A percentile compares a stretch with the other conserved stretches of the same genome.
Evolutionary conservation across 2,329 filamentous ascomycete genomes (phyloP).

Genomic region (Exserohilum turcica): DNA sequence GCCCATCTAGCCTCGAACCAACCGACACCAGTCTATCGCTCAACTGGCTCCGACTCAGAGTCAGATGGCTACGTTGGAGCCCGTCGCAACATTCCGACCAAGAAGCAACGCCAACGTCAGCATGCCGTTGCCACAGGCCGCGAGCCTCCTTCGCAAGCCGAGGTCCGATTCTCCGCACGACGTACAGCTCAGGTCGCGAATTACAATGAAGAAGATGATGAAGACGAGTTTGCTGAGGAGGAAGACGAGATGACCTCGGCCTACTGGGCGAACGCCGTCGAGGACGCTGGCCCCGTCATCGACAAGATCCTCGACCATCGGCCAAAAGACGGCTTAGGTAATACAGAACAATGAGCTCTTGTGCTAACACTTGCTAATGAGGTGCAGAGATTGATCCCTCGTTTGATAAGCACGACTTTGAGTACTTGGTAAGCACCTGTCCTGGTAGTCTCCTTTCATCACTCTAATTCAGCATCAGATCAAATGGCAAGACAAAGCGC

Average conservation of each 20-base stretch:
- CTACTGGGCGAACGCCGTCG: constrained; percentile 71
- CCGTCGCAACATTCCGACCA: constrained; percentile 67
- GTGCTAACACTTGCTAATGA: constrained; percentile 23
- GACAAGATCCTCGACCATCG: constrained; percentile 90
- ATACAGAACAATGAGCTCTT: constrained; percentile 7
- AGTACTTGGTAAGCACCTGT: constrained; percentile 64
- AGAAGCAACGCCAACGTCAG: constrained; percentile 76
- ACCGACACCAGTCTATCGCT: constrained; percentile 55
- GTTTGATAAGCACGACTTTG: constrained; percentile 73
- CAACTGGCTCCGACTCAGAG: constrained; percentile 67
- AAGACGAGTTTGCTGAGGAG: constrained; percentile 61
- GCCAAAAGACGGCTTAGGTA: constrained; percentile 66
- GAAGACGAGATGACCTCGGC: constrained; percentile 69
- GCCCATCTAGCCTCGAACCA: constrained; percentile 59
- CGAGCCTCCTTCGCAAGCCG: constrained; percentile 69
- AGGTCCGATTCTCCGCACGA: constrained; percentile 90
- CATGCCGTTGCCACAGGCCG: constrained; percentile 65
- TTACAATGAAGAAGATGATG: constrained; percentile 69
- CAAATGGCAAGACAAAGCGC: constrained; percentile 96
- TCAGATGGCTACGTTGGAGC: constrained; percentile 76
- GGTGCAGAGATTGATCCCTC: constrained; percentile 42
- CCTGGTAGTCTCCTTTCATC: constrained; percentile 22
- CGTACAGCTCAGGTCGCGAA: constrained; percentile 76
- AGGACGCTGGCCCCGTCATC: constrained; percentile 83
- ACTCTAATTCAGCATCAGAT: constrained; percentile 59